Base-by-base conservation (phyloP, 1,284 basidiomycete genomes). In the Marasmius fiardii region DNA sequence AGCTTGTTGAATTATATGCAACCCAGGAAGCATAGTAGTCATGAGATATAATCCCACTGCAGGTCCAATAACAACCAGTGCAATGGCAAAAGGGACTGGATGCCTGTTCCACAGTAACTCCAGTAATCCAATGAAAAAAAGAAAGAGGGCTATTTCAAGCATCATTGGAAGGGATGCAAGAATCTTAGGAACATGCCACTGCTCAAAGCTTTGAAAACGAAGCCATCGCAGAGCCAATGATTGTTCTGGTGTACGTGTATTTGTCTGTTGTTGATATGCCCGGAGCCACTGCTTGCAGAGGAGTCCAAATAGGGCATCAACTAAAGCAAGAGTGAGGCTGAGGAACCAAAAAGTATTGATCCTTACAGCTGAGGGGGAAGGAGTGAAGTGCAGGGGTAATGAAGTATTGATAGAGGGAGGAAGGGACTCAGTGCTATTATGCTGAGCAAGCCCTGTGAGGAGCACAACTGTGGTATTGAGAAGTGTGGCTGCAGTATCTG, bases 261-360 rank as follows among this genome's bases (percentile, higher is more conserved):
- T 18, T 10, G 45, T 34, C 4, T 52, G 51, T 23, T 51, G 55
- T 12, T 37, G 39, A 50, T 53, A 37, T 33, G 48, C 58, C n/a
- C 57, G 49, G 12, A 58, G 33, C 57, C 57, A 58, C 45, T 58
- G 57, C 31, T 58, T 58, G 50, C 53, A 55, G 6, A 58, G 50
- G 3, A 58, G 51, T 2, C 57, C 49, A 18, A 55, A 21, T 3
- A 54, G 39, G n/a, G 52, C 56, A 2, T 52, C 31, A 28, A 48
- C 41, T 10, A 58, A 39, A 2, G 53, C 34, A 16, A 55, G 34
- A 6, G 35, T 45, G 12, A 58, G 54, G 34, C 57, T 58, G 43
- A 58, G 57, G 28, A 39, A 28, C 54, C 54, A 55, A 26, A 51
- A 51, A 16, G 24, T 31, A 37, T 55, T 55, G 48, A 43, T 43